Evolutionary conservation across 257 asterid genomes (phyloP).

Genomic region (Cinchona pubescens): DNA sequence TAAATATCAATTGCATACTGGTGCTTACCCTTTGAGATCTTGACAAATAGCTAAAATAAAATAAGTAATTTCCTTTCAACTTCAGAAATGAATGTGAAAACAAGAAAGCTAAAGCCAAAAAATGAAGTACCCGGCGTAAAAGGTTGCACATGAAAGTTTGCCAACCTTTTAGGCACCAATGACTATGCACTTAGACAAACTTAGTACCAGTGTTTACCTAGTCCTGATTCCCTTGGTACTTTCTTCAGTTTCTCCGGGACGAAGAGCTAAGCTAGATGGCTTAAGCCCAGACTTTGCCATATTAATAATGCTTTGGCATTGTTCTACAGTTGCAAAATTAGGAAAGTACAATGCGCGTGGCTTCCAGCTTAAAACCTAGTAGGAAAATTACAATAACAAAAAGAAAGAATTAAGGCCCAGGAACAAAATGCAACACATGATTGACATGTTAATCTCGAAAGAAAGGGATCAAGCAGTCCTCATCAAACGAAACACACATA

Average conservation of each 20-base stretch:
- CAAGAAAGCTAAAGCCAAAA: neutral
- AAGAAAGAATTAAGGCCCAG: slow-evolving; percentile 4
- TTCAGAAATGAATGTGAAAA: neutral
- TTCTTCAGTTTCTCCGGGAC: slow-evolving; percentile 81
- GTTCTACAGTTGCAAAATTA: slow-evolving; percentile 79
- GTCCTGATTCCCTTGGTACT: slow-evolving; percentile 84
- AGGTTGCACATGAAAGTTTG: neutral
- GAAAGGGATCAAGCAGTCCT: neutral
- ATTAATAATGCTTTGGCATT: slow-evolving; percentile 59
- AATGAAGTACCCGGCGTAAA: neutral
- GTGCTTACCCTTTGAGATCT: neutral
- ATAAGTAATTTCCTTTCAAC: neutral
- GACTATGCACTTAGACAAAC: neutral
- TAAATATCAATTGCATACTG: neutral
- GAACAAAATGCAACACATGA: neutral
- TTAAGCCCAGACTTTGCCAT: slow-evolving; percentile 53
- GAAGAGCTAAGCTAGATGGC: slow-evolving; percentile 82
- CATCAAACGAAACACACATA: neutral
- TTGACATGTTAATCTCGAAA: neutral
- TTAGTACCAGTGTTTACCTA: slow-evolving; percentile 63
- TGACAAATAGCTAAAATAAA: neutral
- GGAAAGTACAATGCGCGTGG: slow-evolving; percentile 88
- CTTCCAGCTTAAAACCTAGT: slow-evolving; percentile 82
- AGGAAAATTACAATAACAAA: slow-evolving; percentile 7
- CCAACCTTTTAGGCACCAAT: neutral